Base-by-base conservation (phyloP, 129 eudicot species). In the Lactuca saligna region DNA sequence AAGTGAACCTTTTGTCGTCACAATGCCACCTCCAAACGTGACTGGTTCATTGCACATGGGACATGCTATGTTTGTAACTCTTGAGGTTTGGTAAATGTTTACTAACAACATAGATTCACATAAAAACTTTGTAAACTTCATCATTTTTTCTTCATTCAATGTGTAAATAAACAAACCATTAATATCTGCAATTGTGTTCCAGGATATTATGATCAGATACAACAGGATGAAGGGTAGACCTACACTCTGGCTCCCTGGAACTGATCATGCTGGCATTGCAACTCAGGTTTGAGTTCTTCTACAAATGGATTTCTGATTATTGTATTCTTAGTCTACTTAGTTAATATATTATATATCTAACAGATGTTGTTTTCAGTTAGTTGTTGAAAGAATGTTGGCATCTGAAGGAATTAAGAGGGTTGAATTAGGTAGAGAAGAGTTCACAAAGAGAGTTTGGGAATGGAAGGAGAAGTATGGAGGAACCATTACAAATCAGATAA, bases 11-110 rank as follows among this genome's bases (percentile, higher is more conserved):
- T 94, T 89, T 71, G 96, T 94, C 54, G 68, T 94, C 65, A 75
- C 97, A 11, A 94, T 94, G 99, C 99, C 99, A 42, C 99, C 99
- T 32, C 99, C 99, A 38, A 93, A 94, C 65, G 99, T 94, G 68
- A 94, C 99, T 49, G 99, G 99, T 68, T 94, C 97, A 6, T 75
- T 94, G 93, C 99, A 94, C 85, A 89, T 94, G 99, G 99, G 99
- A 57, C 99, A 94, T 85, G 99, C 99, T 17, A 94, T 94, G 93
- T 94, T 94, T 83, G 99, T 94, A 54, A 94, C 99, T 60, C 99
- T 94, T 72, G 99, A 94, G 99, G 99, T 94, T 69, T 50, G 77
- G 59, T 50, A 70, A 75, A 25, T 75, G 64, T 11, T 39, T 57
- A 29, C 32, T n/a, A 25, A 25, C 29, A 25, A 25, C 29, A 25